Evolutionary conservation across 2,329 filamentous ascomycete species (phyloP), one percentile per base, ranked within the genome.

Genomic region (Pseudogymnoascus sp.): DNA sequence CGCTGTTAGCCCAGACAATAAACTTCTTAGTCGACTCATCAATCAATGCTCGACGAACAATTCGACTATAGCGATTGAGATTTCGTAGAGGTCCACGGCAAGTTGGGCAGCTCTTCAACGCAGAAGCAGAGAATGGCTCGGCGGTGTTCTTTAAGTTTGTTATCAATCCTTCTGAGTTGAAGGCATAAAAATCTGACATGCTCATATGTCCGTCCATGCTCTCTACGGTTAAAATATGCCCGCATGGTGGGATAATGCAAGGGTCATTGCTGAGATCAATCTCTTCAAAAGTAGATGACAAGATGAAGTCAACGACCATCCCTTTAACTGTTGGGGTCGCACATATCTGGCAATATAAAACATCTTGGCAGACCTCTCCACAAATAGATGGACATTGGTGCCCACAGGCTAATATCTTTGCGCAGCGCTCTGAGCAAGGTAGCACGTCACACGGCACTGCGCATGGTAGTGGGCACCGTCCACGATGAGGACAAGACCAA

Each of bases 301-400:
- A 73, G 28, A 88, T 75, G 37, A 83, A 77, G 65, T 90, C 87
- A 0, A 87, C 85, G 1, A 71, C 63, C 4, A 71, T 73, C 1
- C 74, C 70, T 54, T 79, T 80, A 38, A 81, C 71, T 0, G 77
- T 73, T 7, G 72, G 71, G 0, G 66, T 66, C 1, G 73, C 78
- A 65, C 86, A 89, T 0, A 68, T 63, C 61, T 88, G 85, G 66
- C 87, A 90, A 66, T 77, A 84, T 0, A 63, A 66, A 1, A 61
- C 35, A 1, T 69, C 57, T 0, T 85, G 86, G 63, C 87, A 90
- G 0, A 62, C 62, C 67, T 89, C 87, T 1, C 86, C 86, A 65
- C 86, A 90, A 1, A 88, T 63, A 0, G 81, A 83, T 0, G 86
- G 86, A 74, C 83, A 90, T 68, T 77, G 81, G 69, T 89, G 86